Evolutionary conservation across 352 stramenopile genomes (phyloP).

Genomic region (Globisporangium echinulatum): DNA sequence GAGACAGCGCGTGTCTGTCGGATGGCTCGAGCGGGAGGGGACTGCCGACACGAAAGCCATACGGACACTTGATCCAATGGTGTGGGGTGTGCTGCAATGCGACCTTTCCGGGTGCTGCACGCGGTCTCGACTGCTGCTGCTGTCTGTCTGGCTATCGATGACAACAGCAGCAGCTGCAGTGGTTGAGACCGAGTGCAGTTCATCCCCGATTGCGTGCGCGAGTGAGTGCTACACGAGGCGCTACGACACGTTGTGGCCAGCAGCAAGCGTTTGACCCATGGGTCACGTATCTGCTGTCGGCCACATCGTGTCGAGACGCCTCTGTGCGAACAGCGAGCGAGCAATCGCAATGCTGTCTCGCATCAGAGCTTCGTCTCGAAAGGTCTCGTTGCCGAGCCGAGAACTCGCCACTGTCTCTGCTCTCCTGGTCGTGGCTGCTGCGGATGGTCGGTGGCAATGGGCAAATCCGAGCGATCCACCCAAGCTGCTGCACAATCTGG

Average conservation of each 20-base stretch:
- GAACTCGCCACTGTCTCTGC: not conserved
- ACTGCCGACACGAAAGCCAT: constrained; percentile 1
- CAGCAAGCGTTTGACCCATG: constrained; percentile 9
- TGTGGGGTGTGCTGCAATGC: constrained; percentile 48
- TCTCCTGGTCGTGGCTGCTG: not conserved
- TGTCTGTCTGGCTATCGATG: too few species aligned
- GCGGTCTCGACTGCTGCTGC: not conserved
- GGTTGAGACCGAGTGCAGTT: constrained; percentile 16
- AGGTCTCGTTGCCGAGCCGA: too few species aligned
- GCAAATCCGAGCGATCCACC: not conserved
- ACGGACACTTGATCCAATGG: constrained; percentile 1
- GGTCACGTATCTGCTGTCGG: constrained; percentile 1
- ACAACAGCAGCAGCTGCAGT: too few species aligned
- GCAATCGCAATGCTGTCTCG: too few species aligned
- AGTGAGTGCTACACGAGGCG: constrained; percentile 32
- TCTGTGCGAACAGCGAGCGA: too few species aligned
- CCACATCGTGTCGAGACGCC: too few species aligned
- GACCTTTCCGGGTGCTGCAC: constrained; percentile 75
- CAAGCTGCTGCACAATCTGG: not conserved
- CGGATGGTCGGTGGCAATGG: constrained; percentile 10
- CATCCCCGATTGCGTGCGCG: constrained; percentile 81
- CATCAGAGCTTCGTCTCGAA: too few species aligned
- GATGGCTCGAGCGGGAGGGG: constrained; percentile 6
- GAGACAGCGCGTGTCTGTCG: constrained; percentile 1
- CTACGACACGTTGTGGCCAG: not conserved